Percentiles rank a stretch among this genome's conserved stretches.
Conservation (phyloP, 331 rosid genomes). For the Rosa hybrid region DNA sequence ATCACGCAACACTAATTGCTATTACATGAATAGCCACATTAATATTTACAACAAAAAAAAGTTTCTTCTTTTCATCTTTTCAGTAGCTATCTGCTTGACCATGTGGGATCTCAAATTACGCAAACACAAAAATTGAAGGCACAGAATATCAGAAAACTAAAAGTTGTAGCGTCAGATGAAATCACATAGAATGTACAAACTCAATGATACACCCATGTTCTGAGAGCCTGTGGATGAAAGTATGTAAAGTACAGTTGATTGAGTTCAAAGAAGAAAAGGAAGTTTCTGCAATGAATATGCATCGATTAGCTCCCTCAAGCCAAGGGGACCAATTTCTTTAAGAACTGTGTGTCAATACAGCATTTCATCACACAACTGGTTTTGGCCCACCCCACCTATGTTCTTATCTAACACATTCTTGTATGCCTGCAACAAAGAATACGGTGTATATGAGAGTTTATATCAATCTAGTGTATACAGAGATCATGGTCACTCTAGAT, state of each 20-base stretch:
- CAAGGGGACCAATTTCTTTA: constrained; percentile 35
- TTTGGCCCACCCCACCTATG: constrained; percentile 62
- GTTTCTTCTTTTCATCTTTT: background rate
- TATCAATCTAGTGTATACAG: constrained; percentile 11
- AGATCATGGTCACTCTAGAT: constrained; percentile 7
- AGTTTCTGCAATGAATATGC: constrained; percentile 41
- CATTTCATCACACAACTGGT: constrained; percentile 32
- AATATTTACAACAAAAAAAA: background rate
- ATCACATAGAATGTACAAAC: constrained; percentile 13
- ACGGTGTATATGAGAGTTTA: constrained; percentile 8
- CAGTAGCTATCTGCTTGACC: background rate
- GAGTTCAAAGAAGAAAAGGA: constrained; percentile 41
- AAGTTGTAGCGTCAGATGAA: constrained; percentile 10
- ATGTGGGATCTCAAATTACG: constrained; percentile 13
- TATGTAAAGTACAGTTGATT: constrained; percentile 15
- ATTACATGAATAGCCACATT: no score
- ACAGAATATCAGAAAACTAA: background rate
- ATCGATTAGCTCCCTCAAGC: constrained; percentile 41
- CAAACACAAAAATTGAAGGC: constrained; percentile 1
- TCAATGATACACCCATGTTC: constrained; percentile 22
- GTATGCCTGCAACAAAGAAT: constrained; percentile 59
- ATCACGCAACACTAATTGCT: no score
- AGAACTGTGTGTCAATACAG: constrained; percentile 11
- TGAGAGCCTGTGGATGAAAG: constrained; percentile 36
- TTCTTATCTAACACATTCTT: constrained; percentile 71